Base-by-base conservation (phyloP, 768 basidiomycete species). In the Rhodotorula graminis region DNA sequence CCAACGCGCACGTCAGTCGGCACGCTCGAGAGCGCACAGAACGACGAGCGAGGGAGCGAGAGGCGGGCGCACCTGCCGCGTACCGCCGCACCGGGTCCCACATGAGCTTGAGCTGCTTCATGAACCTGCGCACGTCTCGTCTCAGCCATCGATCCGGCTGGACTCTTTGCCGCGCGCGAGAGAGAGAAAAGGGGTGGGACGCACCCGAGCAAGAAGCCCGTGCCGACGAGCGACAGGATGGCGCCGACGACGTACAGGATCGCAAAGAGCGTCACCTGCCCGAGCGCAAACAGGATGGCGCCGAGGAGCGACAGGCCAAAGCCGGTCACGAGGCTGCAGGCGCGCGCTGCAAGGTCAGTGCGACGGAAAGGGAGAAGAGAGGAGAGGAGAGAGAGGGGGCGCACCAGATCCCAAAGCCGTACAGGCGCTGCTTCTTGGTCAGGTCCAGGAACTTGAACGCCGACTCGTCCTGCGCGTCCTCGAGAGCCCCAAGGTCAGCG, bases 81-180 rank as follows among this genome's bases (percentile, higher is more conserved):
- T 75, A 75, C 25, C 67, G 55, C 58, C 74, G 61, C 18, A 75
- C 70, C 42, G 74, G 74, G n/a, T 75, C 74, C 70, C 67, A 69
- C 70, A 71, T 75, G 52, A 65, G 63, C 65, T 72, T 69, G 58
- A 66, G 40, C 66, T 72, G 74, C 50, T 55, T 62, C 58, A 46
- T 61, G 64, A 75, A 75, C 69, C 37, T 72, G 66, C 31, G 16
- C 31, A 47, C 29, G 47, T 21, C 19, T 2, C 47, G 19, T 2
- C 18, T 19, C 8, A 19, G 47, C 47, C 19, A 18, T 21, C 47
- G 33, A 29, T n/a, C n/a, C n/a, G n/a, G n/a, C n/a, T n/a, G n/a
- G n/a, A n/a, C n/a, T n/a, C n/a, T n/a, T n/a, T n/a, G n/a, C n/a
- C n/a, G n/a, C n/a, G n/a, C n/a, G n/a, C n/a, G n/a, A n/a, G n/a